These are phyloP conservation scores for Arthrobotrys iridis DNA, from an alignment of 2,329 filamentous ascomycete species.

Conservation along the genomic window DNA sequence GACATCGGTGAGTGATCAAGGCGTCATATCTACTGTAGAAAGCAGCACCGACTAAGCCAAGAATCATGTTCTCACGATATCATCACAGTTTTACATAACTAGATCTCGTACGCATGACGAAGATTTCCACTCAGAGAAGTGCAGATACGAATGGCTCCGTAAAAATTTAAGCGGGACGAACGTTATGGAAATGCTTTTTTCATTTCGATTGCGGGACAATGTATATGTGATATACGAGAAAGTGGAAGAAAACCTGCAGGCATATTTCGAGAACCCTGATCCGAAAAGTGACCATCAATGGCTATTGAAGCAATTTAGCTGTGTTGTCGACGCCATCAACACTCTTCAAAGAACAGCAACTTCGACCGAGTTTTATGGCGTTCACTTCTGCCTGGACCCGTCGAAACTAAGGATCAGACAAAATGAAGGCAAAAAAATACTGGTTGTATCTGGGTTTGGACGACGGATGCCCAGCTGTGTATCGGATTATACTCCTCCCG, in stretches of 20 bases:
- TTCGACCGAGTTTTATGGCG: neutral
- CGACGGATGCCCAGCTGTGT: neutral
- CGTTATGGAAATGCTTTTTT: neutral
- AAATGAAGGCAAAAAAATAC: neutral
- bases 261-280: neutral
- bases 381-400: neutral
- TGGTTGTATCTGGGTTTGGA: neutral
- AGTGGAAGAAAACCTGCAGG: neutral
- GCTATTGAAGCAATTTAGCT: neutral
- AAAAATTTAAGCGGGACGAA: neutral
- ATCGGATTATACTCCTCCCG: neutral
- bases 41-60: neutral
- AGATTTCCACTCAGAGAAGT: neutral
- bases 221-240: neutral
- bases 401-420: neutral
- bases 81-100: neutral
- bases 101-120: neutral
- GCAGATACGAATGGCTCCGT: constrained; percentile 1
- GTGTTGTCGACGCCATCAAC: neutral
- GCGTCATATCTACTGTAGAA: neutral
- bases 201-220: neutral
- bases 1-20: neutral
- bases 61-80: neutral
- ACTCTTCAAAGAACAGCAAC: neutral
- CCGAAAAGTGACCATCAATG: neutral